Percentiles rank a stretch among this genome's conserved stretches.
Conservation (phyloP, 2,329 filamentous ascomycete genomes). For the Fusarium globosum region DNA sequence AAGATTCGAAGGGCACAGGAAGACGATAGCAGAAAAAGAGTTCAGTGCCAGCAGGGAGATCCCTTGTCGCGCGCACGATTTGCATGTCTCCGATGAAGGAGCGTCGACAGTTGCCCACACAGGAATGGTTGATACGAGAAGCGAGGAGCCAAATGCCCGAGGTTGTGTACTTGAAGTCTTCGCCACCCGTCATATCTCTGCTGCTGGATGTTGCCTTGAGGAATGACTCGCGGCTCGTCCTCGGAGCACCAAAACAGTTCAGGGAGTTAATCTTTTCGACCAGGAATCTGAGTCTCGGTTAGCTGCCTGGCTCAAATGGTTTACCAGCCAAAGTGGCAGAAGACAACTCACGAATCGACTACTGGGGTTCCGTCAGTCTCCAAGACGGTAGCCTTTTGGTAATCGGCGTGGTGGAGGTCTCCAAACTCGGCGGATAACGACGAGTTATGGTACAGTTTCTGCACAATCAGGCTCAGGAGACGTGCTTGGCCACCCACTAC, state of each 20-base stretch:
- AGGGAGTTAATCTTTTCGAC: neutral
- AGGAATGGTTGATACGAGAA: slow-evolving; percentile 8
- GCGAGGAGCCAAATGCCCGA: neutral
- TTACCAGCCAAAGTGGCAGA: neutral
- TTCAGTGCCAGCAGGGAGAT: neutral
- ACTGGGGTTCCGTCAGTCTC: neutral
- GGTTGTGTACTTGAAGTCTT: neutral
- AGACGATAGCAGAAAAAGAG: neutral
- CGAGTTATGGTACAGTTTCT: slow-evolving; percentile 1
- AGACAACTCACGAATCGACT: neutral
- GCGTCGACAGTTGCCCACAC: neutral
- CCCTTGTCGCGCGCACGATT: slow-evolving; percentile 3
- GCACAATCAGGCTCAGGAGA: neutral
- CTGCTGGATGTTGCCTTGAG: neutral
- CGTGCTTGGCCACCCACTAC: neutral
- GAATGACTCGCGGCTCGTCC: neutral
- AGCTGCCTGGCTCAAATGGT: neutral
- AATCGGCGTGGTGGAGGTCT: neutral
- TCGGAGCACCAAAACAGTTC: neutral
- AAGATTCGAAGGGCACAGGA: neutral
- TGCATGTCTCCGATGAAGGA: slow-evolving; percentile 8
- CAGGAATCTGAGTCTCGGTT: neutral
- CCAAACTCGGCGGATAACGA: neutral
- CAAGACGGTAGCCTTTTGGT: neutral
- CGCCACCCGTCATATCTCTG: neutral